Evolutionary conservation across 805 yeast genomes (phyloP).

Genomic region (Dipodascus albidus): DNA sequence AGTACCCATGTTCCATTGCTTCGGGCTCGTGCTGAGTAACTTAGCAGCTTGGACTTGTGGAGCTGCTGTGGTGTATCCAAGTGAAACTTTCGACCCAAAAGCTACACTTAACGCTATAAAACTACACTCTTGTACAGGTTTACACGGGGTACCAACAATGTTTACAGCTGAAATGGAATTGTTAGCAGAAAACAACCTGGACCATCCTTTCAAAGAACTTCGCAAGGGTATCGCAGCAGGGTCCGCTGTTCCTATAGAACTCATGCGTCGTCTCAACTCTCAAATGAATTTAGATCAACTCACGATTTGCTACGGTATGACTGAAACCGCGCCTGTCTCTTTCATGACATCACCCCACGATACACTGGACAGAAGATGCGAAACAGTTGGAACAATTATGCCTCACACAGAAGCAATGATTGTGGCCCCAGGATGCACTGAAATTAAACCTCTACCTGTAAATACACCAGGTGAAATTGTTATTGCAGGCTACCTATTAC

Average conservation of each 20-base stretch:
- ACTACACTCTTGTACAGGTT: constrained; percentile 17
- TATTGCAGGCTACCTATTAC: constrained; percentile 21
- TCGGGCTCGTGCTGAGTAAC: constrained; percentile 23
- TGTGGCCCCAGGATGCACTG: constrained; percentile 9
- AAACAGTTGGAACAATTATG: constrained; percentile 21
- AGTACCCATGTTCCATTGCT: constrained; percentile 25
- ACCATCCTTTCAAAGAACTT: constrained; percentile 13
- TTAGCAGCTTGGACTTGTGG: constrained; percentile 19
- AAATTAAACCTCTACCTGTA: constrained; percentile 16
- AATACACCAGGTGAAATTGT: constrained; percentile 20
- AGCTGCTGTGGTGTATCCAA: constrained; percentile 18
- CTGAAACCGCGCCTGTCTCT: constrained; percentile 23
- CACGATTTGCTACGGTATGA: constrained; percentile 24
- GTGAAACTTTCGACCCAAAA: constrained; percentile 18
- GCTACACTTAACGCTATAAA: constrained; percentile 16
- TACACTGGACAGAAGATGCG: constrained; percentile 16
- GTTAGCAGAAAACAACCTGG: constrained; percentile 12
- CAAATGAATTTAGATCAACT: constrained; percentile 16
- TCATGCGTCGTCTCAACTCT: constrained; percentile 16
- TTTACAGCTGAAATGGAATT: constrained; percentile 20
- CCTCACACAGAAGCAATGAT: constrained; percentile 22
- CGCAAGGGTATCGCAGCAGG: constrained; percentile 25
- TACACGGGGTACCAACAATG: constrained; percentile 25
- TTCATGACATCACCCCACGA: constrained; percentile 21
- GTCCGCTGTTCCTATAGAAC: constrained; percentile 22